Evolutionary conservation across 495 filamentous ascomycete species (phyloP).

Genomic region (Penicillium samsonianum): DNA sequence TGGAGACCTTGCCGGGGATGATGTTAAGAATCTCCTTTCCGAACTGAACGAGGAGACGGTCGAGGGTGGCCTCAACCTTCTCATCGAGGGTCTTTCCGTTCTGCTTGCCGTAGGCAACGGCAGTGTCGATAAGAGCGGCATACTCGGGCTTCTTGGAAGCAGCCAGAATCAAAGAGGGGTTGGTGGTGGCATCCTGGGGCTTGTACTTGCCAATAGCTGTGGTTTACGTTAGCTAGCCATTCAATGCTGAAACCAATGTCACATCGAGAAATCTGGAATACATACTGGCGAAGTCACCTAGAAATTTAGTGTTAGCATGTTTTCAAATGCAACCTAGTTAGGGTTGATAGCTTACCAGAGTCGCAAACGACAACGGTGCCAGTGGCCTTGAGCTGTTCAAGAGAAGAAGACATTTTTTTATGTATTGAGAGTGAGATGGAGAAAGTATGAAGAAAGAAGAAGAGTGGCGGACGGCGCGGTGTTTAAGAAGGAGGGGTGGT

Average conservation of each 20-base stretch:
- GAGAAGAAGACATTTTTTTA: slow-evolving; percentile 78
- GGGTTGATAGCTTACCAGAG: slow-evolving; percentile 67
- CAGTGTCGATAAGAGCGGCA: slow-evolving; percentile 84
- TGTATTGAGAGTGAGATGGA: slow-evolving; percentile 8
- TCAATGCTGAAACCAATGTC: neutral
- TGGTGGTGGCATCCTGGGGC: slow-evolving; percentile 99
- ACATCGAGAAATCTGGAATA: slow-evolving; percentile 18
- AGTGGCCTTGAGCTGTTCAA: slow-evolving; percentile 93
- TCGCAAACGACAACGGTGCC: slow-evolving; percentile 97
- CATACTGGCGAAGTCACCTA: slow-evolving; percentile 81
- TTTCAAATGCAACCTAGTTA: slow-evolving; percentile 12
- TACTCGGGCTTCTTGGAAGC: slow-evolving; percentile 98
- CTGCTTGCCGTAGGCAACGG: slow-evolving; percentile 81
- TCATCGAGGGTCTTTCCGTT: slow-evolving; percentile 65
- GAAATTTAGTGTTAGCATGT: slow-evolving; percentile 20
- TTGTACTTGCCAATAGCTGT: slow-evolving; percentile 98
- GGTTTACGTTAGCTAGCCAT: slow-evolving; percentile 29
- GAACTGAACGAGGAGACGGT: slow-evolving; percentile 96
- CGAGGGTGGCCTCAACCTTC: slow-evolving; percentile 79
- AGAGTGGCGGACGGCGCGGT: slow-evolving; percentile 33
- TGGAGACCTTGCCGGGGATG: slow-evolving; percentile 97
- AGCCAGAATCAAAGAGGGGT: slow-evolving; percentile 96
- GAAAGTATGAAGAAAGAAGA: slow-evolving; percentile 21
- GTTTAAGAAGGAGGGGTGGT: slow-evolving; percentile 32
- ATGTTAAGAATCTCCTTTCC: slow-evolving; percentile 96